A percentile compares a stretch with the other conserved stretches of the same genome.
Conservation (phyloP, 2,329 filamentous ascomycete species). For the Paecilomyces sp. region DNA sequence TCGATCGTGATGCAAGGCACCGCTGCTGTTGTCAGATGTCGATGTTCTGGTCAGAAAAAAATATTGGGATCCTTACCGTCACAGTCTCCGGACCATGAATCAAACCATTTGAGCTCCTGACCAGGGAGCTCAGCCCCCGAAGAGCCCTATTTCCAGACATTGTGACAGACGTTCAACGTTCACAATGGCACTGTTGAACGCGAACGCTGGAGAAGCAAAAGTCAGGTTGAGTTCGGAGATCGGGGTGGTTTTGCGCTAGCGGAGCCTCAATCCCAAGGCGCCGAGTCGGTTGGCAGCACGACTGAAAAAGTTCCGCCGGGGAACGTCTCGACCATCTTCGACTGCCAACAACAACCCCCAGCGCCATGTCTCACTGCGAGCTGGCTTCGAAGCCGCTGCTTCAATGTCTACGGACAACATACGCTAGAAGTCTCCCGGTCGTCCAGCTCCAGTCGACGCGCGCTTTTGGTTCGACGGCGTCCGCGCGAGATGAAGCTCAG, state of each 20-base stretch:
- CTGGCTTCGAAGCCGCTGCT: constrained; percentile 35
- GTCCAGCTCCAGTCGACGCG: constrained; percentile 34
- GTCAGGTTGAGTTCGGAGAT: constrained; percentile 17
- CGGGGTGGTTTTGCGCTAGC: constrained; percentile 23
- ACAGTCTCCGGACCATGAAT: constrained; percentile 26
- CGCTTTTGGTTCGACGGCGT: constrained; percentile 42
- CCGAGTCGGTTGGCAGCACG: constrained; percentile 7
- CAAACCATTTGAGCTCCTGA: constrained; percentile 27
- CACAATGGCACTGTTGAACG: not conserved
- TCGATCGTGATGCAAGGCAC: constrained; percentile 32
- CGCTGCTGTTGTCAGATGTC: constrained; percentile 29
- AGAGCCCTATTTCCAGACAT: constrained; percentile 32
- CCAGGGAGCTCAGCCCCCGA: constrained; percentile 30
- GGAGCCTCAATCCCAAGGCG: constrained; percentile 20
- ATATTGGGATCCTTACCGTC: constrained; percentile 21
- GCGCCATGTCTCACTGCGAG: constrained; percentile 34
- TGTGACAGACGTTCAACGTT: constrained; percentile 7
- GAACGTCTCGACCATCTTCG: constrained; percentile 12
- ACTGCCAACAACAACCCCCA: constrained; percentile 11
- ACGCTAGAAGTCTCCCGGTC: constrained; percentile 22
- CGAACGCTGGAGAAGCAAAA: constrained; percentile 19
- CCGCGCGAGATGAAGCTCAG: constrained; percentile 38
- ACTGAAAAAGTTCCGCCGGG: constrained; percentile 31
- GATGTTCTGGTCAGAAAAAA: constrained; percentile 23
- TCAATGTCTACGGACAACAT: constrained; percentile 34